Percentiles rank a stretch among this genome's conserved stretches.
Evolutionary conservation across 2,329 filamentous ascomycete species (phyloP).

Genomic region (Diaporthe ilicicola): DNA sequence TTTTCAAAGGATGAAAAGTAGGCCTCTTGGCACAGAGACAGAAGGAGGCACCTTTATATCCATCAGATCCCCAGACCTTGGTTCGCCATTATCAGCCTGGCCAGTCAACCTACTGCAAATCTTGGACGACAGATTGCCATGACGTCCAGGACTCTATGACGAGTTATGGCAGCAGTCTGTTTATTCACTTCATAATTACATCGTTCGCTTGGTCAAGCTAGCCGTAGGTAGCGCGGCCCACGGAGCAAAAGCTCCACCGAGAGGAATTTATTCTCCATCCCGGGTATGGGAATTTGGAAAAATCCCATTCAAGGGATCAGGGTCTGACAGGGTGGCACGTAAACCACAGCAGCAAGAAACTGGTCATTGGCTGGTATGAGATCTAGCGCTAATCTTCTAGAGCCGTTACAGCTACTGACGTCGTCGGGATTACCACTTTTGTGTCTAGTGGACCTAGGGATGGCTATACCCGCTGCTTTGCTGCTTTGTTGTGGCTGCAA

Average conservation of each 20-base stretch:
- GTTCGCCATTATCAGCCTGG: not conserved
- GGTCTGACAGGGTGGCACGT: not conserved
- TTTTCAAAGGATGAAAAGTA: not conserved
- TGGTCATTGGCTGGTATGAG: not conserved
- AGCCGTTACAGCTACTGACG: not conserved
- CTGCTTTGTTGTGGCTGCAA: not conserved
- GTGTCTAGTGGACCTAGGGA: not conserved
- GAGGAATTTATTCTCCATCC: no score
- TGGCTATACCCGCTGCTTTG: no score
- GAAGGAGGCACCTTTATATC: not conserved
- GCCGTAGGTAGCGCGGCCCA: not conserved
- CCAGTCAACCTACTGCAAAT: not conserved
- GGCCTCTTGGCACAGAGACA: not conserved
- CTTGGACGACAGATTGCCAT: not conserved
- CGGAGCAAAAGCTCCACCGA: not conserved
- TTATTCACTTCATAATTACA: not conserved
- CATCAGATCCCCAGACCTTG: not conserved
- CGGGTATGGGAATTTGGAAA: not conserved
- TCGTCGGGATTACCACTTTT: not conserved
- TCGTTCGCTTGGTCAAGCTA: not conserved
- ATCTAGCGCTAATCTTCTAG: conserved; percentile 1
- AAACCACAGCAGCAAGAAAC: no score
- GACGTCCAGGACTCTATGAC: conserved; percentile 26
- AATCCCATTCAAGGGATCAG: not conserved
- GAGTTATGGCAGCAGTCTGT: not conserved